Evolutionary conservation across 345 rosid genomes (phyloP).

Genomic region (Eucalyptus viminalis): DNA sequence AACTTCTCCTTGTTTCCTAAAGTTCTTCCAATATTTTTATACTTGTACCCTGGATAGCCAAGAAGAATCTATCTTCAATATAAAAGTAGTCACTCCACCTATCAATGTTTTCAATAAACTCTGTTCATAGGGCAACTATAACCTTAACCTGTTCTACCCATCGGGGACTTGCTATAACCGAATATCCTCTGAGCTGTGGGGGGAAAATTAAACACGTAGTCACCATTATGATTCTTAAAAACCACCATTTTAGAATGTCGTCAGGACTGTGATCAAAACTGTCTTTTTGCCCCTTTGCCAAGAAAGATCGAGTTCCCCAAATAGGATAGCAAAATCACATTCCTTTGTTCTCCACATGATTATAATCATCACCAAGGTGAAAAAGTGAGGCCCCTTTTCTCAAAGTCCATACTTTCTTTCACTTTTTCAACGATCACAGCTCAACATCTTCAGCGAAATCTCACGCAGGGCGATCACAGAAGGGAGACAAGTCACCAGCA

Average conservation of each 20-base stretch:
- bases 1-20: background rate
- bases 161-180: background rate
- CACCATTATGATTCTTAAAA: background rate
- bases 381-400: background rate
- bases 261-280: background rate
- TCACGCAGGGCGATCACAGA: background rate
- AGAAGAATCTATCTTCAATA: background rate
- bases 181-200: background rate
- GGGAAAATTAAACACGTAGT: background rate
- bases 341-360: background rate
- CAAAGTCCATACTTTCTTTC: background rate
- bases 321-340: background rate
- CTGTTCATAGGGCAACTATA: background rate
- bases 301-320: background rate
- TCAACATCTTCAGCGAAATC: background rate
- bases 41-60: background rate
- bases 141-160: background rate
- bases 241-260: background rate
- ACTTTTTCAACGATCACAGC: background rate
- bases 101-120: background rate
- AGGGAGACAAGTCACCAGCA: background rate
- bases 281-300: background rate
- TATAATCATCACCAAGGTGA: background rate
- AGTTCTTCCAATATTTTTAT: background rate
- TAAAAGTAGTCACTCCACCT: background rate